Evolutionary conservation across 2,329 filamentous ascomycete genomes (phyloP).

Genomic region (Colletotrichum sp.): DNA sequence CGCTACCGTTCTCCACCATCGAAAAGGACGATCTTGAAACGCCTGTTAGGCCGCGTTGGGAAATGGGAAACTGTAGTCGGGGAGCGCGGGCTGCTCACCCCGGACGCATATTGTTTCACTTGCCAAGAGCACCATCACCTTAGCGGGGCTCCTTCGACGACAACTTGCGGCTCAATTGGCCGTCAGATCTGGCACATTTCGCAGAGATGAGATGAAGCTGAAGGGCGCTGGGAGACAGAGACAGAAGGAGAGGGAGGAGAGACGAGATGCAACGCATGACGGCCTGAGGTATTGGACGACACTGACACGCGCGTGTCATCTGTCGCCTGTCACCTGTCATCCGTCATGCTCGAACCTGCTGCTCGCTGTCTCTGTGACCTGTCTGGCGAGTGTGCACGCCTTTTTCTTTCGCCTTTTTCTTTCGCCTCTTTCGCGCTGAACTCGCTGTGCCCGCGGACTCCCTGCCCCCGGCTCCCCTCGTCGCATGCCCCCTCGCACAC

Average conservation of each 20-base stretch:
- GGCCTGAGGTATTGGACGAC: neutral
- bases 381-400: neutral
- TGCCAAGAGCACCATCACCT: neutral
- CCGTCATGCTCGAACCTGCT: neutral
- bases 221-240: neutral
- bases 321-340: slow-evolving; percentile 11
- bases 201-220: slow-evolving; percentile 6
- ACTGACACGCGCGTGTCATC: neutral
- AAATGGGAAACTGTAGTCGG: neutral
- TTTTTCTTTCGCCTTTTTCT: neutral
- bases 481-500: neutral
- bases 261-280: neutral
- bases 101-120: slow-evolving; percentile 13
- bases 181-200: neutral
- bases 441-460: neutral
- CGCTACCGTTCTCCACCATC: neutral
- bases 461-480: neutral
- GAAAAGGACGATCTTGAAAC: slow-evolving; percentile 4
- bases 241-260: neutral
- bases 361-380: neutral
- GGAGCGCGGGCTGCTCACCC: neutral
- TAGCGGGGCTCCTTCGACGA: neutral
- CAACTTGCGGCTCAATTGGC: neutral
- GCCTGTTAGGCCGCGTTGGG: neutral
- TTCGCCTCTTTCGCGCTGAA: neutral